Evolutionary conservation across 768 basidiomycete species (phyloP).

Genomic region (Mycena rebaudengoi): DNA sequence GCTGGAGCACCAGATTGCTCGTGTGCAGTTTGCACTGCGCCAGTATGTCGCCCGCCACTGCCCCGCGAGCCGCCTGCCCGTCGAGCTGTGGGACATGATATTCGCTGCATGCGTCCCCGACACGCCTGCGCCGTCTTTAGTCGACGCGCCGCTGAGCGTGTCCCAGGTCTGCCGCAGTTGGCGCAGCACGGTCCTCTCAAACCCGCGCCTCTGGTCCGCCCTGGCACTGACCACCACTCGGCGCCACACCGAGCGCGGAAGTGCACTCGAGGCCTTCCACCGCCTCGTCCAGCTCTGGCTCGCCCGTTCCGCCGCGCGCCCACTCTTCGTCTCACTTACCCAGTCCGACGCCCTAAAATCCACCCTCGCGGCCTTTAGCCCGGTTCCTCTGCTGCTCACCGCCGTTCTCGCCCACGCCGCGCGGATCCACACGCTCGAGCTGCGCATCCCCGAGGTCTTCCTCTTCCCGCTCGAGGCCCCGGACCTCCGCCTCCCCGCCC

Average conservation of each 20-base stretch:
- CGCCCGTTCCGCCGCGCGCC: slow-evolving; percentile 1
- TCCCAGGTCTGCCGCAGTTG: slow-evolving; percentile 24
- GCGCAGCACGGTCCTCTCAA: slow-evolving; percentile 17
- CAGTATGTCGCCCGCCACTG: slow-evolving; percentile 8
- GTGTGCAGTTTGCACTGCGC: slow-evolving; percentile 1
- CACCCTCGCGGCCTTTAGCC: no score
- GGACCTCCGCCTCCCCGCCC: slow-evolving; percentile 10
- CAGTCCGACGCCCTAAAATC: slow-evolving; percentile 8
- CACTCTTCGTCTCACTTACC: background rate
- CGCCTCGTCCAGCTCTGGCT: slow-evolving; percentile 14
- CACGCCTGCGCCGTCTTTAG: background rate
- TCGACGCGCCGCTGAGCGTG: slow-evolving; percentile 16
- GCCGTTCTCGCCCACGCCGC: slow-evolving; percentile 4
- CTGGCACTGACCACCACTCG: slow-evolving; percentile 6
- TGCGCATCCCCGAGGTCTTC: slow-evolving; percentile 8
- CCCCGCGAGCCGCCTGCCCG: slow-evolving; percentile 14
- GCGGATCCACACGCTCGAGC: background rate
- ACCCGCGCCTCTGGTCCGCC: slow-evolving; percentile 11
- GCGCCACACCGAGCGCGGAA: background rate
- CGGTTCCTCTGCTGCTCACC: background rate
- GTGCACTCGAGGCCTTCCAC: slow-evolving; percentile 7
- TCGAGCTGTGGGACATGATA: slow-evolving; percentile 24
- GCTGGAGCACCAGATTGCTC: slow-evolving; percentile 1
- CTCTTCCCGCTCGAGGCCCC: slow-evolving; percentile 13
- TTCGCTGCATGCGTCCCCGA: slow-evolving; percentile 4